Conservation (phyloP, 2,329 filamentous ascomycete species). For the Dendryphion nanum region DNA sequence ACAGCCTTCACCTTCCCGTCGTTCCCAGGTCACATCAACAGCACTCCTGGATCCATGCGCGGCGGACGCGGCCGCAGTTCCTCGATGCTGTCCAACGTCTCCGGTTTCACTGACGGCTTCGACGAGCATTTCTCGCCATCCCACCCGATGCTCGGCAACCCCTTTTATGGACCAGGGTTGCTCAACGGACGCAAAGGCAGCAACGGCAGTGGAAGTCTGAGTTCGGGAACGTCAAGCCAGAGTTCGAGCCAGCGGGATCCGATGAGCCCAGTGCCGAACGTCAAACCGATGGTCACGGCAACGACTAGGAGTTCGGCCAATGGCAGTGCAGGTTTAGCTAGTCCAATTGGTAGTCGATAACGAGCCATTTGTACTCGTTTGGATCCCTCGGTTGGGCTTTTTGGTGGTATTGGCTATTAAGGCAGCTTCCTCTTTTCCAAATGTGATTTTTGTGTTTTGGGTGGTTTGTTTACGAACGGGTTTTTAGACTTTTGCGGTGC, state of each 20-base stretch:
- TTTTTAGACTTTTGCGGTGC: too few relatives aligned
- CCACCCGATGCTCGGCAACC: conserved; percentile 30
- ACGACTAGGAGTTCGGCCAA: conserved; percentile 31
- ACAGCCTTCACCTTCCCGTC: conserved; percentile 37
- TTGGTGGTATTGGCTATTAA: not conserved
- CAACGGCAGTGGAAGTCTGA: conserved; percentile 49
- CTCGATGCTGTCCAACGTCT: conserved; percentile 53
- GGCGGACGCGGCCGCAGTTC: conserved; percentile 49
- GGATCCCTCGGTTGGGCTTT: not conserved
- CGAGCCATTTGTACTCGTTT: not conserved
- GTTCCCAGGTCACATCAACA: conserved; percentile 25
- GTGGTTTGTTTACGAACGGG: conserved; percentile 1
- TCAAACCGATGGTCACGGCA: conserved; percentile 34
- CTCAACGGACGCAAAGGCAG: conserved; percentile 42
- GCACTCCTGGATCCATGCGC: conserved; percentile 34
- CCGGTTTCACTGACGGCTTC: conserved; percentile 50
- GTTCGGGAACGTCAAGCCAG: conserved; percentile 42
- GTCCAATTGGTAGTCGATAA: conserved; percentile 29
- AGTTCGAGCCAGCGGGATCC: conserved; percentile 39
- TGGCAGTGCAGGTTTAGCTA: conserved; percentile 30
- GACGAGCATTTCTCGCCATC: conserved; percentile 32
- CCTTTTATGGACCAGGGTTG: conserved; percentile 40
- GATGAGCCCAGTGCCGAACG: conserved; percentile 35
- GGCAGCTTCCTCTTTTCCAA: not conserved
- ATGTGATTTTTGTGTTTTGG: conserved; percentile 3